Percentiles rank a stretch among this genome's conserved stretches.
Evolutionary conservation across 768 basidiomycete genomes (phyloP).

Genomic region (Suillus ampliporus): DNA sequence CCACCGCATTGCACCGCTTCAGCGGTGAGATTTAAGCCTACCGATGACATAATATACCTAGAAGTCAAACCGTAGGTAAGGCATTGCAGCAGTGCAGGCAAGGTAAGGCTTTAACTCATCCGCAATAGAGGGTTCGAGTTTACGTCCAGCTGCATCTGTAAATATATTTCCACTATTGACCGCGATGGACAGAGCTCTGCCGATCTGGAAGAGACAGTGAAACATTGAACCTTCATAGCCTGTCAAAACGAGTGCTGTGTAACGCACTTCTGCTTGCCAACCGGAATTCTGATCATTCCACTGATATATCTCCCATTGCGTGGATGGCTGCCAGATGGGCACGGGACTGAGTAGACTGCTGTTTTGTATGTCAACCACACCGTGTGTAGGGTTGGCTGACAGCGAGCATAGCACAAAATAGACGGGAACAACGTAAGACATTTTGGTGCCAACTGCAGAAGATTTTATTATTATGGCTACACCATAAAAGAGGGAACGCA

Average conservation of each 20-base stretch:
- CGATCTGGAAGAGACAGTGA: not conserved
- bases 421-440: not conserved
- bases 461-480: not conserved
- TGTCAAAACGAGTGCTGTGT: not conserved
- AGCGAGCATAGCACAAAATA: not conserved
- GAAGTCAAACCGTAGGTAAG: not conserved
- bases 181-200: not conserved
- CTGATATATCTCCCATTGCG: not conserved
- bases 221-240: not conserved
- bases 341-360: not conserved
- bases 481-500: not conserved
- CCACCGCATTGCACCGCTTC: not conserved
- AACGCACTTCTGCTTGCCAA: not conserved
- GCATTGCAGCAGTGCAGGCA: not conserved
- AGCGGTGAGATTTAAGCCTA: not conserved
- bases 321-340: not conserved
- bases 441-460: not conserved
- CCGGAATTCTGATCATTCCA: not conserved
- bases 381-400: not conserved
- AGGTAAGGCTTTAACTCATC: not conserved
- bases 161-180: not conserved
- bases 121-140: not conserved
- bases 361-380: not conserved
- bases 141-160: not conserved
- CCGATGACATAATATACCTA: not conserved